Evolutionary conservation across 2,329 filamentous ascomycete genomes (phyloP).

Genomic region (Alternaria gaisen): DNA sequence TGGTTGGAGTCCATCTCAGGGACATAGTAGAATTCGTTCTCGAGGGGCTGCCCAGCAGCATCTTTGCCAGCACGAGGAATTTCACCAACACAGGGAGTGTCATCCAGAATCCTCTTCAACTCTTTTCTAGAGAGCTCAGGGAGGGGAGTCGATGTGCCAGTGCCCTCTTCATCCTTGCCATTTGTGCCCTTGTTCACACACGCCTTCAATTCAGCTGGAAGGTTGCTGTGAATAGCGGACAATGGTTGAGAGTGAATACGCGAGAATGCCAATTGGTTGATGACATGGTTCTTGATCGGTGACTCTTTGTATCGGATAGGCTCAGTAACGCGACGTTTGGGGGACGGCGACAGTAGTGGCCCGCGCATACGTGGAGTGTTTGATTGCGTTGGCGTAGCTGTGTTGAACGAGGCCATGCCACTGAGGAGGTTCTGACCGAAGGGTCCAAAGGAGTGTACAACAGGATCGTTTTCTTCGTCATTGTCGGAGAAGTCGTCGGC

Average conservation of each 20-base stretch:
- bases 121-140: constrained; percentile 53
- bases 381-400: constrained; percentile 63
- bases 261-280: constrained; percentile 96
- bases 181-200: constrained; percentile 33
- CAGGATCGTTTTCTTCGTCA: constrained; percentile 93
- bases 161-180: constrained; percentile 32
- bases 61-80: constrained; percentile 93
- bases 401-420: constrained; percentile 80
- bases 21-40: constrained; percentile 97
- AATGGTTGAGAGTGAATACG: constrained; percentile 90
- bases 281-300: constrained; percentile 80
- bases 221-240: constrained; percentile 85
- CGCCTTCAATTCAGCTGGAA: constrained; percentile 69
- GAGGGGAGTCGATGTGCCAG: constrained; percentile 30
- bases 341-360: constrained; percentile 42
- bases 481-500: constrained; percentile 73
- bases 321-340: constrained; percentile 38
- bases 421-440: constrained; percentile 87
- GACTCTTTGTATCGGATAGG: constrained; percentile 45
- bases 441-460: constrained; percentile 90
- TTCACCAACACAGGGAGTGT: constrained; percentile 81
- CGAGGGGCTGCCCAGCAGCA: constrained; percentile 88
- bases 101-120: constrained; percentile 76
- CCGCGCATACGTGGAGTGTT: constrained; percentile 39
- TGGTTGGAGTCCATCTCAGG: constrained; percentile 85